Base-by-base conservation (phyloP, 1,139 yeast species). In the Saccharomyces hybrid region DNA sequence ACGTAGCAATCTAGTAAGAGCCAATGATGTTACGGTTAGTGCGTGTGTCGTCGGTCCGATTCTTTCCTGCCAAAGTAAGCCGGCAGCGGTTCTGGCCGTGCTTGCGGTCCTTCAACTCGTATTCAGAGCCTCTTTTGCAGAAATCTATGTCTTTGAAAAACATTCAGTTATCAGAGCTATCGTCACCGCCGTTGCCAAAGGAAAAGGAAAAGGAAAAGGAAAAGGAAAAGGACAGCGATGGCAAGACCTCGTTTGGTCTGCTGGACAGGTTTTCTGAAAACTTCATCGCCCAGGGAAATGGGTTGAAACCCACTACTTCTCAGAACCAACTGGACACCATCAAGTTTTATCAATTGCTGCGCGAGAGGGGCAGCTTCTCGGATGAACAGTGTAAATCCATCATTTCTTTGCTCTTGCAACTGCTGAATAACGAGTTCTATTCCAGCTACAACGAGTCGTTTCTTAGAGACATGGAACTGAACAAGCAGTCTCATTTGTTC, bases 401-500 rank as follows among this genome's bases (percentile, higher is more conserved):
- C 1, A 73, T 85, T 56, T 72, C 73, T 34, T 68, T 84, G 48
- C 68, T 84, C 9, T 72, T 79, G 32, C 73, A 73, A 6, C 80
- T 79, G 53, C 66, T 86, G 54, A 78, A 81, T 56, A 65, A 77
- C 19, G 80, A 85, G 55, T 75, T 90, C 51, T 70, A 64, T 53
- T 73, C 79, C 5, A 80, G 81, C 63, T 74, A 87, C 48, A 77
- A 82, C 38, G 77, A 79, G 2, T 79, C 79, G 58, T 82, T 81
- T 64, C 77, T 89, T 7, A 88, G 88, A 41, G 73, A 74, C 27
- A 81, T 81, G 60, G 96, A 88, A 60, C 75, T 89, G 16, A 96
- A 89, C 59, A 91, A 90, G 64, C 97, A 90, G 64, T 80, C 82
- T 26, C 93, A 93, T 68, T 73, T 93, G 29, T 91, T 90, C 70